phyloP scores from a whole-genome alignment of 108 stramenopile species.

The Skeletonema costatum region DNA sequence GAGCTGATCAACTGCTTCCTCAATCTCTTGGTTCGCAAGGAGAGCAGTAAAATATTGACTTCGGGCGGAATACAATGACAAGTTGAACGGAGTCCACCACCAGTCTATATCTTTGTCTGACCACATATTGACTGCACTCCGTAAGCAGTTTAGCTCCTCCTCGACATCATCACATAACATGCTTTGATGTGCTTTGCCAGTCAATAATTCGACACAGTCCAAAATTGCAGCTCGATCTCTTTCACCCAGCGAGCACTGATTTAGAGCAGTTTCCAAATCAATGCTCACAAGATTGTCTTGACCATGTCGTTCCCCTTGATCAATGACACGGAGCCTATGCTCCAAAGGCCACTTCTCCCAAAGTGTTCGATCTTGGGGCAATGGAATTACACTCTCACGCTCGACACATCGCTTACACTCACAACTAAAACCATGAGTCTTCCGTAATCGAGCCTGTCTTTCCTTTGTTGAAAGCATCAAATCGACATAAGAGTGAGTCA shows the following conservation, averaged over 20 bases:
- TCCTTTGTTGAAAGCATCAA: constrained; percentile 38
- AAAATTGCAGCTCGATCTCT: neutral
- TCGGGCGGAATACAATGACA: constrained; percentile 27
- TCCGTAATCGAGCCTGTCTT: constrained; percentile 40
- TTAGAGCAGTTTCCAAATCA: constrained; percentile 25
- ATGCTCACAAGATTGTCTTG: constrained; percentile 8
- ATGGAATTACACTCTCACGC: constrained; percentile 4
- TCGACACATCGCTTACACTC: constrained; percentile 48
- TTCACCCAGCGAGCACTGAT: neutral
- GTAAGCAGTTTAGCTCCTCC: constrained; percentile 26
- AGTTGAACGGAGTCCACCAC: constrained; percentile 31
- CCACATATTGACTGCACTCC: constrained; percentile 18
- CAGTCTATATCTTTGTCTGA: neutral
- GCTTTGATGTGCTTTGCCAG: constrained; percentile 22
- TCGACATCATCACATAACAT: constrained; percentile 29
- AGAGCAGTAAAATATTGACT: constrained; percentile 32
- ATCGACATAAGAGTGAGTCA: constrained; percentile 73
- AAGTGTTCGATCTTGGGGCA: constrained; percentile 15
- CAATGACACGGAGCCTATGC: neutral
- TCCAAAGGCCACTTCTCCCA: constrained; percentile 33
- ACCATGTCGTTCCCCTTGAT: neutral
- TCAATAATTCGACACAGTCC: constrained; percentile 6
- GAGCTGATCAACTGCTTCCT: constrained; percentile 31
- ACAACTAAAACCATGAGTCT: constrained; percentile 67
- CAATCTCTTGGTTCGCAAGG: constrained; percentile 13